Conservation (phyloP, 1,284 basidiomycete genomes). For the Chiua sp. region DNA sequence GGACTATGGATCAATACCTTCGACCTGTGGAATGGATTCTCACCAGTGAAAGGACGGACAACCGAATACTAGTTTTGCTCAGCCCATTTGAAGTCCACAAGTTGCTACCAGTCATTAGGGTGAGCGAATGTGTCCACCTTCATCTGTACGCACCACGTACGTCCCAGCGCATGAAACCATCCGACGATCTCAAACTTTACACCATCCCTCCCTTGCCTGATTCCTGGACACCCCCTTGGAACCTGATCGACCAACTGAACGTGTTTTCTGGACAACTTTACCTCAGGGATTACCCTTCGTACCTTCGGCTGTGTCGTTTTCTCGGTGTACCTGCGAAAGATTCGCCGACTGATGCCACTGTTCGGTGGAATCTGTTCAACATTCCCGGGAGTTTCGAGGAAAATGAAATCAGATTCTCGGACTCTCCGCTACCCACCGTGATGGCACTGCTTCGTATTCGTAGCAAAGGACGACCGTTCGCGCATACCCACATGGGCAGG, state of each 20-base stretch:
- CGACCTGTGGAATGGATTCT: conserved; percentile 49
- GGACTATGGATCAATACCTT: conserved; percentile 34
- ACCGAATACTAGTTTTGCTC: conserved; percentile 12
- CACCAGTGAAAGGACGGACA: conserved; percentile 13
- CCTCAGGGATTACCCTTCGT: conserved; percentile 31
- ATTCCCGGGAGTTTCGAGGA: too few relatives aligned
- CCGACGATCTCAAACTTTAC: conserved; percentile 43
- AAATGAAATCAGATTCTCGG: not conserved
- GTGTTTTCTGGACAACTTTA: conserved; percentile 41
- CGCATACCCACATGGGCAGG: conserved; percentile 1
- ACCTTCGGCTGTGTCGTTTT: conserved; percentile 12
- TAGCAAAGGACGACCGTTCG: not conserved
- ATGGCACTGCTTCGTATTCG: not conserved
- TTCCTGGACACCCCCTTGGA: too few relatives aligned
- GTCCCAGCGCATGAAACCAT: conserved; percentile 5
- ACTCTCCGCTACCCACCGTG: not conserved
- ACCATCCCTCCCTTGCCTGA: conserved; percentile 30
- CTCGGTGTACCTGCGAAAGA: too few relatives aligned
- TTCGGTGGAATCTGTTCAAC: too few relatives aligned
- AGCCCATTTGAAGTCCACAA: conserved; percentile 11
- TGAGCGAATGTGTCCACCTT: too few relatives aligned
- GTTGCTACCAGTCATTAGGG: too few relatives aligned
- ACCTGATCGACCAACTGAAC: conserved; percentile 12
- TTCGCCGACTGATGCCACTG: too few relatives aligned
- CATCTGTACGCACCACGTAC: too few relatives aligned